phyloP scores from a whole-genome alignment of 106 monocot species.

The Platanthera zijinensis region DNA sequence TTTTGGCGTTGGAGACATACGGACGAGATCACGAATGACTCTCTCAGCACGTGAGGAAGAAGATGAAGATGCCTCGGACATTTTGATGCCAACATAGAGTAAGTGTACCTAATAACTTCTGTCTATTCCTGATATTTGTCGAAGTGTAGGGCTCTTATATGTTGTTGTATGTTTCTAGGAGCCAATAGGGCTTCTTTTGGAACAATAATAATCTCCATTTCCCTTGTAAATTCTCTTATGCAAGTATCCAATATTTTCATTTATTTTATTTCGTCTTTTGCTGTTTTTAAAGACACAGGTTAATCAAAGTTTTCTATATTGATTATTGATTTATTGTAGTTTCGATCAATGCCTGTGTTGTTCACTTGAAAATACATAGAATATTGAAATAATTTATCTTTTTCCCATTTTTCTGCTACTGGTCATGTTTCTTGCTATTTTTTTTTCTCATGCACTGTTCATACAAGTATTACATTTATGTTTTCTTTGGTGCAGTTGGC shows the following conservation, averaged over 20 bases:
- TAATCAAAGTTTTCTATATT: not conserved
- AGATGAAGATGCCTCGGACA: too few relatives aligned
- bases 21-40: too few relatives aligned
- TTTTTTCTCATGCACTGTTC: not conserved
- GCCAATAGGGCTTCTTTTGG: too few relatives aligned
- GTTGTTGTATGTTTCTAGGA: too few relatives aligned
- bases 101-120: too few relatives aligned
- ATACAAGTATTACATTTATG: not conserved
- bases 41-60: too few relatives aligned
- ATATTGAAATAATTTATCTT: not conserved
- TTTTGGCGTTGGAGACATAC: too few relatives aligned
- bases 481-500: slow-evolving; percentile 56
- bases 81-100: too few relatives aligned
- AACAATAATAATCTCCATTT: too few relatives aligned
- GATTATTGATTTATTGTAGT: not conserved
- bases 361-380: not conserved
- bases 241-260: not conserved
- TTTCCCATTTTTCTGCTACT: not conserved
- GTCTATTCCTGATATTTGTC: too few relatives aligned
- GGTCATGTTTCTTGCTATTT: not conserved
- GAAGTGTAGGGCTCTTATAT: too few relatives aligned
- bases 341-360: not conserved
- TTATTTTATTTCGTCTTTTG: not conserved
- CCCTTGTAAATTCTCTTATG: too few relatives aligned
- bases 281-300: not conserved